Evolutionary conservation across 2,329 filamentous ascomycete genomes (phyloP).

Genomic region (Gnomoniopsis sp.): DNA sequence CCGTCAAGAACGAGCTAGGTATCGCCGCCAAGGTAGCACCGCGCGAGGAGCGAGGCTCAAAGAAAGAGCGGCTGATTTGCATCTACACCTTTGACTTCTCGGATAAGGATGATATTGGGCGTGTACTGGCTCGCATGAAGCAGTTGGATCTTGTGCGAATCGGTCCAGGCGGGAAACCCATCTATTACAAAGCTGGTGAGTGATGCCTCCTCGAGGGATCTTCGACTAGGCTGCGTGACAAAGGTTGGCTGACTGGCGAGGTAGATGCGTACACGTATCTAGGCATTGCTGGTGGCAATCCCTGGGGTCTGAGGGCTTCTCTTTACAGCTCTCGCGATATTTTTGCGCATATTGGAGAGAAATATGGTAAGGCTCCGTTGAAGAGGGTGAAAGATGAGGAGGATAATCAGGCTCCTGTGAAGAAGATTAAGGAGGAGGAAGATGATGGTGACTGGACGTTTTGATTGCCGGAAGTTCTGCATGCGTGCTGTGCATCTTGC

Average conservation of each 20-base stretch:
- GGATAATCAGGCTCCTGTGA: not conserved
- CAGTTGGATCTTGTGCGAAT: conserved; percentile 57
- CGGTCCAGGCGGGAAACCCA: conserved; percentile 36
- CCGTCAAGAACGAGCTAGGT: conserved; percentile 67
- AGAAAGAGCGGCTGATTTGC: conserved; percentile 60
- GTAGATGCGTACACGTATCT: conserved; percentile 67
- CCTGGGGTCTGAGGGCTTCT: conserved; percentile 59
- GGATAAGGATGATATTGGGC: conserved; percentile 63
- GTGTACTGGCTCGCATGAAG: conserved; percentile 62
- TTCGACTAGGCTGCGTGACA: not conserved
- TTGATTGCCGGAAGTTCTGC: not conserved
- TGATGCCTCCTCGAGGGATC: conserved; percentile 20
- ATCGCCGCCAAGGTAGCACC: conserved; percentile 71
- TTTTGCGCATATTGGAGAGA: conserved; percentile 25
- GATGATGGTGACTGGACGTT: conserved; percentile 1
- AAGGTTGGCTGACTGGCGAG: not conserved
- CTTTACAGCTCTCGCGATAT: conserved; percentile 48
- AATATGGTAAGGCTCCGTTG: conserved; percentile 1
- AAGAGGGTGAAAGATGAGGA: not conserved
- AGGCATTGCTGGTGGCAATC: conserved; percentile 57
- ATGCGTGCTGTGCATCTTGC: not conserved
- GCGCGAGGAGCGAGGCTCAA: conserved; percentile 38
- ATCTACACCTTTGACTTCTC: conserved; percentile 75
- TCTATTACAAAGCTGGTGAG: conserved; percentile 77
- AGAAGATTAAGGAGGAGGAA: not conserved